Evolutionary conservation across 805 yeast species (phyloP), one percentile per base, ranked within the genome.

Genomic region (Maudiozyma serrabonitensis): DNA sequence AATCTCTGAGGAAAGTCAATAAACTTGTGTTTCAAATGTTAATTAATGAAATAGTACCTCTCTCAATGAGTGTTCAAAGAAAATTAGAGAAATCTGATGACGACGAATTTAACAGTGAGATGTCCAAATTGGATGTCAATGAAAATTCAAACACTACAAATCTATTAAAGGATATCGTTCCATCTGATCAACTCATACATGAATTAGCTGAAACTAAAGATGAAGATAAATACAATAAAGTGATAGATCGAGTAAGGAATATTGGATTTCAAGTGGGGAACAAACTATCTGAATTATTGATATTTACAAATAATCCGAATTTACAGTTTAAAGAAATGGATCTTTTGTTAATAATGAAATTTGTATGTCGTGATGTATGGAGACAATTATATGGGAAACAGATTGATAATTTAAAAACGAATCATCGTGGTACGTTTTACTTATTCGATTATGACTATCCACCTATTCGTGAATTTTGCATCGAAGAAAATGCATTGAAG

Each of bases 291-390:
- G 81, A 80, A 54, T 54, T 78, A 13, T 55, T 71, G 31, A 66
- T 69, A 6, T 71, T 76, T 52, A 69, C 75, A 43, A 74, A 78
- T 42, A 77, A 78, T 42, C 69, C 76, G 15, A 69, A 75, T 49
- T 64, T 79, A 54, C 72, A 71, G 32, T 64, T 65, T 46, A 66
- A 66, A 55, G 78, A 63, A 65, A 82, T 61, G 73, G 90, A 86
- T 52, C 74, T 85, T 12, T 67, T 91, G 38, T 90, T 87, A 55
- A 76, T 91, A 39, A 87, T 93, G 87, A 91, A 91, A 67, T 89
- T 87, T 63, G 78, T 93, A 5, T 90, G 98, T 63, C 76, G 95
- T 43, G 97, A 90, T 56, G 84, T 90, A 28, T 93, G 98, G 98
- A 81, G 78, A 57, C 69, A 76, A 47, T 62, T 91, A 28, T 88